Conservation (phyloP, 208 protist genomes). For the Leishmania aethiopica region DNA sequence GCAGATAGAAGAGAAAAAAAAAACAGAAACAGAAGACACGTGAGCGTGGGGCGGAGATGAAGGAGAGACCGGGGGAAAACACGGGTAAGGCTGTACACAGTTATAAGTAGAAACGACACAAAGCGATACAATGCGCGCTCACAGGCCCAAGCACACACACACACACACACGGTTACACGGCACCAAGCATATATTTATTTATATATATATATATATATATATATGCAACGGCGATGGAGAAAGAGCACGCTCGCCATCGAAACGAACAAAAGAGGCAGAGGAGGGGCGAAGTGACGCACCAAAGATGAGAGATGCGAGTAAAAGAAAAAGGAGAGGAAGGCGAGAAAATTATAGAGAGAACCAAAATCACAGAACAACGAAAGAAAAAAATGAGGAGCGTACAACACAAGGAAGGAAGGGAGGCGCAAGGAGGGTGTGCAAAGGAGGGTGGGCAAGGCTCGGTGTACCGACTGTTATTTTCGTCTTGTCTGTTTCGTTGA, state of each 20-base stretch:
- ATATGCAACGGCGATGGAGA: not conserved
- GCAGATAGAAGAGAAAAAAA: not conserved
- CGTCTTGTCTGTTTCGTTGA: not conserved
- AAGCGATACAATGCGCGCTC: not conserved
- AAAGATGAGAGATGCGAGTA: not conserved
- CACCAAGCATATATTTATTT: not conserved
- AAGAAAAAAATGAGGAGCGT: slow-evolving; percentile 4
- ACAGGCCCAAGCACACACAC: not conserved
- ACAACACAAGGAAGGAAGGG: not conserved
- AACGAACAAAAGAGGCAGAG: not conserved
- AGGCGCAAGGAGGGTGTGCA: not conserved
- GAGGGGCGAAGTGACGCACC: slow-evolving; percentile 1
- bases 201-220: too few species aligned
- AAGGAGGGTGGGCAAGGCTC: not conserved
- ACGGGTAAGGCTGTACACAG: not conserved
- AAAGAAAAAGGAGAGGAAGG: not conserved
- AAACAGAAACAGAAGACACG: not conserved
- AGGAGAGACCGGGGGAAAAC: not conserved
- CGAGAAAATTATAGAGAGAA: slow-evolving; percentile 5
- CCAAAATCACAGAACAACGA: not conserved
- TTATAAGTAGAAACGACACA: not conserved
- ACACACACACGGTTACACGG: not conserved
- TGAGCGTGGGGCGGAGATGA: not conserved
- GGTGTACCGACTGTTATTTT: slow-evolving; percentile 1
- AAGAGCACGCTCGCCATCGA: not conserved